These are phyloP conservation scores for Berkeleyomyces rouxiae DNA, from an alignment of 2,329 filamentous ascomycete genomes.

Conservation along the genomic window DNA sequence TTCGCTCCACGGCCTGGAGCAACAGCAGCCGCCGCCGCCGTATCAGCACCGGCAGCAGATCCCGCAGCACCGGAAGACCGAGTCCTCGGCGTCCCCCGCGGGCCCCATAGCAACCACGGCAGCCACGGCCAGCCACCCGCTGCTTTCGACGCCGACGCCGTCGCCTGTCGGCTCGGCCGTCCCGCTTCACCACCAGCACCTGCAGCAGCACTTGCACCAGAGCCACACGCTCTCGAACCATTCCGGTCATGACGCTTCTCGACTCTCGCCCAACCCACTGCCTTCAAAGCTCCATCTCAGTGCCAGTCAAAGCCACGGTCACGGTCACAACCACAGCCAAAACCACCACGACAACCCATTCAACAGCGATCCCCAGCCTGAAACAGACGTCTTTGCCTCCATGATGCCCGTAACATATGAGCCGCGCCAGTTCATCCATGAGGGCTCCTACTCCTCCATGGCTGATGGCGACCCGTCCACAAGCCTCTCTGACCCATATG, in stretches of 20 bases:
- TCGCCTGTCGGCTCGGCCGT: constrained; percentile 9
- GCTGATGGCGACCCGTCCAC: constrained; percentile 21
- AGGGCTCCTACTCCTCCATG: constrained; percentile 30
- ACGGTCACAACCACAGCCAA: constrained; percentile 5
- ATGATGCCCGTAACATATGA: constrained; percentile 38
- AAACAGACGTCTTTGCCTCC: constrained; percentile 12
- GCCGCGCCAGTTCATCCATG: constrained; percentile 31
- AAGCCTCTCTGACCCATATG: constrained; percentile 24
- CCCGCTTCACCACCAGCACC: constrained; percentile 9
- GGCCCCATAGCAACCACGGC: constrained; percentile 6
- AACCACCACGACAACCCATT: constrained; percentile 15
- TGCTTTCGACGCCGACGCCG: constrained; percentile 11
- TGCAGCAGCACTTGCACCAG: constrained; percentile 1
- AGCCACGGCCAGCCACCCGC: constrained; percentile 3
- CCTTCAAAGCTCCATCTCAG: constrained; percentile 3
- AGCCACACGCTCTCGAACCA: background rate
- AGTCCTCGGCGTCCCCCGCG: constrained; percentile 1
- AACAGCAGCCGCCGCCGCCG: background rate
- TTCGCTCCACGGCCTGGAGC: constrained; percentile 1
- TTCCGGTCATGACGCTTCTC: constrained; percentile 8
- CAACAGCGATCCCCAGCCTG: constrained; percentile 5
- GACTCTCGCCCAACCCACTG: constrained; percentile 7
- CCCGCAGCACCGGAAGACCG: background rate
- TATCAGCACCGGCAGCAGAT: background rate
- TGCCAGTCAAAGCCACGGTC: background rate